These are phyloP conservation scores for Pythium phragmiticola DNA, from an alignment of 352 stramenopile species.

Conservation along the genomic window DNA sequence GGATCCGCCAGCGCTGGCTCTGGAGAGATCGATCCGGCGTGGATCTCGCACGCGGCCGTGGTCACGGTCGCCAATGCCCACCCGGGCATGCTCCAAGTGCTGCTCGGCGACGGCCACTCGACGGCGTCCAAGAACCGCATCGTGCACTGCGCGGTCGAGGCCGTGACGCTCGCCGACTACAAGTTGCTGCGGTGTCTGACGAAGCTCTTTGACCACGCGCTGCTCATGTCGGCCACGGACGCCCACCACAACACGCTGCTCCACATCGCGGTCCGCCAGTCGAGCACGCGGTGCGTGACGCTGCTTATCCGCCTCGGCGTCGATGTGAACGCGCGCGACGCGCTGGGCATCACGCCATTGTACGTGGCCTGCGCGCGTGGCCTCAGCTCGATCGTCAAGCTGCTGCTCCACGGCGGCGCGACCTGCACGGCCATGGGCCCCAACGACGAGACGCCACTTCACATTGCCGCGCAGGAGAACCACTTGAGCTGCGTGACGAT, in stretches of 20 bases:
- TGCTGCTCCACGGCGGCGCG: slow-evolving; percentile 59
- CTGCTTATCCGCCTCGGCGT: slow-evolving; percentile 61
- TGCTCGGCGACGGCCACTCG: slow-evolving; percentile 53
- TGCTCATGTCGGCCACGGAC: slow-evolving; percentile 48
- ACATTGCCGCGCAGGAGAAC: slow-evolving; percentile 84
- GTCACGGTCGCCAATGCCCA: slow-evolving; percentile 51
- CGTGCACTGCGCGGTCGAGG: slow-evolving; percentile 47
- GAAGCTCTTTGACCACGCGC: slow-evolving; percentile 40
- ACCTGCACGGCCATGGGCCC: slow-evolving; percentile 55
- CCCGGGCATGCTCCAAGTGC: slow-evolving; percentile 35
- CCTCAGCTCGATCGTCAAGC: slow-evolving; percentile 53
- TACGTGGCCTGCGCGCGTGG: slow-evolving; percentile 79
- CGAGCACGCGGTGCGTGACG: slow-evolving; percentile 50
- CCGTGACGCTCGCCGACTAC: slow-evolving; percentile 44
- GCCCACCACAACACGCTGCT: slow-evolving; percentile 53
- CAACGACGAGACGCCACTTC: slow-evolving; percentile 70
- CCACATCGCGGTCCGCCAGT: slow-evolving; percentile 58
- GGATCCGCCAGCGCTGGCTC: slow-evolving; percentile 11
- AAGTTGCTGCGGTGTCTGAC: slow-evolving; percentile 52
- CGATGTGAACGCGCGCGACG: slow-evolving; percentile 63
- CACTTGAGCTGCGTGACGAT: slow-evolving; percentile 67
- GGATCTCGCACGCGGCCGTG: slow-evolving; percentile 45
- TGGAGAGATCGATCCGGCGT: slow-evolving; percentile 35
- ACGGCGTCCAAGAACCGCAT: slow-evolving; percentile 32
- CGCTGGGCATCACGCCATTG: slow-evolving; percentile 62